These are phyloP conservation scores for Ustilago shanxiensis DNA, from an alignment of 1,284 basidiomycete species.

Conservation along the genomic window DNA sequence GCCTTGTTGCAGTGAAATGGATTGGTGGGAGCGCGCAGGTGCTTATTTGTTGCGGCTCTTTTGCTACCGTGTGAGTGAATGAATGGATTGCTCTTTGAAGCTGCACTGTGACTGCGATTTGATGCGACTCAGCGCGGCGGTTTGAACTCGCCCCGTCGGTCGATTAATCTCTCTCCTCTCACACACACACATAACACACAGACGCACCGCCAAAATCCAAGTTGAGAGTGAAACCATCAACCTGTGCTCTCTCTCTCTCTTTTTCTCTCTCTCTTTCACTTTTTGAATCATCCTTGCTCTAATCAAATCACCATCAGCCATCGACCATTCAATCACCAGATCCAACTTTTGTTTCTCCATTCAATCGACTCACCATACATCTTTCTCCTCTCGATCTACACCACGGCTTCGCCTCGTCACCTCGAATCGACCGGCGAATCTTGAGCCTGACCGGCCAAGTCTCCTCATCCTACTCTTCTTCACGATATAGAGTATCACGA, in stretches of 20 bases:
- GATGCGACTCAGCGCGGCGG: slow-evolving; percentile 5
- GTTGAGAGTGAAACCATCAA: slow-evolving; percentile 5
- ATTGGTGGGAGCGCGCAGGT: too few relatives aligned
- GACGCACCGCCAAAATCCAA: too few relatives aligned
- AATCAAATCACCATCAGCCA: neutral
- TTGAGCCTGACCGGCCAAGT: neutral
- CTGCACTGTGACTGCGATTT: neutral
- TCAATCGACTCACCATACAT: neutral
- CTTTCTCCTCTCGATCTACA: neutral
- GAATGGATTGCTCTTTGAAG: neutral
- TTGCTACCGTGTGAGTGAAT: neutral
- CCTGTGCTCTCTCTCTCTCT: too few relatives aligned
- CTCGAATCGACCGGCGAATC: neutral
- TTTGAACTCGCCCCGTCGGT: neutral
- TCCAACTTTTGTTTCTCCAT: neutral
- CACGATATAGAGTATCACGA: neutral
- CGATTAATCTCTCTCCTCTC: too few relatives aligned
- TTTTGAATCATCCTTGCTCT: neutral
- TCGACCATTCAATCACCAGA: too few relatives aligned
- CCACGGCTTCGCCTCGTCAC: neutral
- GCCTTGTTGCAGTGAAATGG: neutral
- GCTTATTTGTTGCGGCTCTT: neutral
- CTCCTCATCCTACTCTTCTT: neutral
- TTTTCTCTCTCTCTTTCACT: neutral
- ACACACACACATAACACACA: too few relatives aligned